Percentiles rank a stretch among this genome's conserved stretches.
Conservation (phyloP, 1,284 basidiomycete genomes). For the Cystobasidiaceae sp. region DNA sequence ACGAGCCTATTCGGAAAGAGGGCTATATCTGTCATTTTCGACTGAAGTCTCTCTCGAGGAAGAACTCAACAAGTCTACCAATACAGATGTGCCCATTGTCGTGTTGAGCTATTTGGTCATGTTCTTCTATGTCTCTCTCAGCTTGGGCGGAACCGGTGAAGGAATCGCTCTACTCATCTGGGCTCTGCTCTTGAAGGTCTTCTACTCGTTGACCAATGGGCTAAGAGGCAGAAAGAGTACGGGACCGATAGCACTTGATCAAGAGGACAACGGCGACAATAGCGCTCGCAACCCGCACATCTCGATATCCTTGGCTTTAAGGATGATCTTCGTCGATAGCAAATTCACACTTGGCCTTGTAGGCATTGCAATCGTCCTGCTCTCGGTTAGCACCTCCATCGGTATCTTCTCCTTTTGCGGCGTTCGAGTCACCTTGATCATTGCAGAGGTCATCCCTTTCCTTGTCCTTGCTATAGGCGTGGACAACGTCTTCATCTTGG, state of each 20-base stretch:
- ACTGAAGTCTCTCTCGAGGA: slow-evolving; percentile 90
- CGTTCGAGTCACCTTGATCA: slow-evolving; percentile 89
- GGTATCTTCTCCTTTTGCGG: slow-evolving; percentile 84
- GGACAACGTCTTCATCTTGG: slow-evolving; percentile 96
- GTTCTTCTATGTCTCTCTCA: slow-evolving; percentile 92
- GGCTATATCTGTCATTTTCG: slow-evolving; percentile 72
- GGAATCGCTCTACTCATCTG: slow-evolving; percentile 48
- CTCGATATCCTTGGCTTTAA: slow-evolving; percentile 12
- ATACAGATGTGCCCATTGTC: slow-evolving; percentile 84
- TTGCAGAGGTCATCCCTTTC: slow-evolving; percentile 98
- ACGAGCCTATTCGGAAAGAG: slow-evolving; percentile 54
- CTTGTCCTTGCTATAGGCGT: slow-evolving; percentile 87
- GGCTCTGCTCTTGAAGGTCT: slow-evolving; percentile 37
- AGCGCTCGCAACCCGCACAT: background rate
- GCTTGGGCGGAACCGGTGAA: slow-evolving; percentile 65
- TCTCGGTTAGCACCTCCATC: slow-evolving; percentile 89
- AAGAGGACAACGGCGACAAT: background rate
- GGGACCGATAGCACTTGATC: slow-evolving; percentile 19
- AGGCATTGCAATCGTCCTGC: slow-evolving; percentile 61
- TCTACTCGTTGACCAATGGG: background rate
- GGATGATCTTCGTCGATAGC: slow-evolving; percentile 68
- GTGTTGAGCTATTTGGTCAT: slow-evolving; percentile 92
- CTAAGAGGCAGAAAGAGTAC: background rate
- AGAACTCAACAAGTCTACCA: slow-evolving; percentile 94
- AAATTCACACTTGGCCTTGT: slow-evolving; percentile 72